Base-by-base conservation (phyloP, 73 alveolate species). In the Halteria grandinella region DNA sequence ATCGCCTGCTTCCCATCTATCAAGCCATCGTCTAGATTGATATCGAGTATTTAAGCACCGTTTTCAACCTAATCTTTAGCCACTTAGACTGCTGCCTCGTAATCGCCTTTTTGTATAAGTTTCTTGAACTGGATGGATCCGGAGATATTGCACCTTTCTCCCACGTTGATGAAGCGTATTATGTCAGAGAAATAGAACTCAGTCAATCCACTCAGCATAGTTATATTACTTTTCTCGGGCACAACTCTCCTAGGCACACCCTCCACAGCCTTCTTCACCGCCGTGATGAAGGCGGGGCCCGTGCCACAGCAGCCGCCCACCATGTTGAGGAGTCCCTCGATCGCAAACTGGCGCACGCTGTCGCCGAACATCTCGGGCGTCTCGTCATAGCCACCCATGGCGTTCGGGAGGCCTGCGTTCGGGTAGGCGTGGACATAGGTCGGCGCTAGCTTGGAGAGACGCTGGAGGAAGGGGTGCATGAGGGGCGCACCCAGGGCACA, bases 281-380 rank as follows among this genome's bases (percentile, higher is more conserved):
- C 88, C 37, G 50, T 55, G 43, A 92, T 92, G 74, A 64, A 91
- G 55, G 44, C 83, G 20, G 94, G 94, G 76, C 78, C 74, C 14
- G 98, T 89, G n/a, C 98, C 98, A 69, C 98, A 92, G 91, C 98
- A 92, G 21, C 98, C 98, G 14, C 98, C 98, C 7, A 89, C 89
- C 88, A 92, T 85, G 78, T 92, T 92, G 37, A 89, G 75, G 27
- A 85, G 52, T 43, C 91, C 92, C 10, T 69, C 90, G 31, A 51
- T 75, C 23, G 90, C 93, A 58, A 75, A 89, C 32, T 57, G 62
- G 58, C 27, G 33, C 54, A 75, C 47, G 62, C 80, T 85, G 43
- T 44, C 43, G 29, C 93, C 93, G 51, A 85, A 89, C 79, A 43
- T 45, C 57, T 91, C 97, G 21, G 97, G 95, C 25, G 95, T 85